Percentiles rank a stretch among this genome's conserved stretches.
phyloP scores from a whole-genome alignment of 768 basidiomycete species.

The Leccinellum luteum region DNA sequence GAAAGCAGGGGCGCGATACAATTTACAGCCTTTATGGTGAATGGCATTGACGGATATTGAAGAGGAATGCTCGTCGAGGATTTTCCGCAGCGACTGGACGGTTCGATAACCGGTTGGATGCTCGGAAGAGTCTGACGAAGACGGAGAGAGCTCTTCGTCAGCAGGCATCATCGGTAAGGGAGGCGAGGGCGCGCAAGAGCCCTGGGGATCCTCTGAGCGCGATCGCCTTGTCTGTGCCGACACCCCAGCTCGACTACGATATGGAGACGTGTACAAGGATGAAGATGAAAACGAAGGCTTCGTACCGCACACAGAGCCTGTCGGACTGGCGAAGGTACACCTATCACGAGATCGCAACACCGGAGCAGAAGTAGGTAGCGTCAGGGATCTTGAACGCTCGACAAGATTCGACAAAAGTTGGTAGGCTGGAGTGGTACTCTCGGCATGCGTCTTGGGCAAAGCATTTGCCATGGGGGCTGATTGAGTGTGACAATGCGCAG shows the following conservation, averaged over 20 bases:
- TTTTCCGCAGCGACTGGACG: constrained; percentile 64
- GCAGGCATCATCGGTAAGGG: constrained; percentile 53
- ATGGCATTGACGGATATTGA: constrained; percentile 24
- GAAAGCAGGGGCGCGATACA: constrained; percentile 23
- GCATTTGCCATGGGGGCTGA: background rate
- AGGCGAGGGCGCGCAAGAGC: constrained; percentile 9
- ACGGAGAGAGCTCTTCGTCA: constrained; percentile 50
- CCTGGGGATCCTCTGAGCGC: constrained; percentile 33
- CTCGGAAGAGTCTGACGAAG: constrained; percentile 55
- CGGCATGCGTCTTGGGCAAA: constrained; percentile 37
- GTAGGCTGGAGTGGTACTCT: constrained; percentile 55
- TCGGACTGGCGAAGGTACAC: constrained; percentile 33
- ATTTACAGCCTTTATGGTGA: constrained; percentile 10
- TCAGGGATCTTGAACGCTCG: constrained; percentile 30
- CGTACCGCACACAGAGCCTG: constrained; percentile 25
- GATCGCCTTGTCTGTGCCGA: constrained; percentile 16
- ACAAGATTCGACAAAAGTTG: constrained; percentile 61
- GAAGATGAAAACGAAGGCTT: constrained; percentile 12
- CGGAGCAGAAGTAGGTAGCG: constrained; percentile 22
- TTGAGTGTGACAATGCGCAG: background rate
- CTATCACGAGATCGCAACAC: constrained; percentile 35
- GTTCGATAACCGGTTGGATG: constrained; percentile 56
- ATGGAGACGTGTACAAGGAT: constrained; percentile 8
- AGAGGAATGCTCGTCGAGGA: constrained; percentile 53
- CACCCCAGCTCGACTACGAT: constrained; percentile 10